Base-by-base conservation (phyloP, 331 rosid species). In the Quercus tomentella region DNA sequence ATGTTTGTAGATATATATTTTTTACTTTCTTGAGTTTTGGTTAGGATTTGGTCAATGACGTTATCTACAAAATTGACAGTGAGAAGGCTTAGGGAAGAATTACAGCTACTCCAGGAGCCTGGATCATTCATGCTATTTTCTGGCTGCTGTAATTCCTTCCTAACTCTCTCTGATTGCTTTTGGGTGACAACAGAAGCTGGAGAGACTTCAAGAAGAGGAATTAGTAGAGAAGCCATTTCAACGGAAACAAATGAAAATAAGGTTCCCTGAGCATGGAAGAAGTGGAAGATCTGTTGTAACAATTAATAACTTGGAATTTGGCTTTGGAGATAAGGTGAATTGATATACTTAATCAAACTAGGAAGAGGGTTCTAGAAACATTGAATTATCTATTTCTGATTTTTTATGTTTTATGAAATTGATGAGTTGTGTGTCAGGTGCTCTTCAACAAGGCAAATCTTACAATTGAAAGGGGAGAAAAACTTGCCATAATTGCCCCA, bases 41-140 rank as follows among this genome's bases (percentile, higher is more conserved):
- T 21, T 49, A 14, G 70, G 11, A 49, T 56, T 45, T 77, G 72
- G 56, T 73, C 4, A 17, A 30, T 41, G 37, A 26, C 41, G 3
- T 65, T 55, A 25, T 57, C 4, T 31, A 57, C 15, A 35, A 49
- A 77, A 76, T 84, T 66, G 67, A 72, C 91, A 96, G 98, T 96
- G 94, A 91, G 99, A 86, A 91, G 91, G 99, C 99, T 96, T 7
- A 89, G 97, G 35, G 99, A 96, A 88, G 99, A 96, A 71, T 85
- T 96, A 31, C 98, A 96, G 87, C 91, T 91, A 85, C 97, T 96
- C 77, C 99, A 93, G 86, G 99, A 96, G 82, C 99, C 99, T 3
- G 99, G 99, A 55, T 96, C 99, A 0, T 28, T 74, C 57, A 35
- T 73, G 45, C 56, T 57, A 49, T 65, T 76, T 67, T 56, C 26